Percentiles rank a stretch among this genome's conserved stretches.
Evolutionary conservation across 495 filamentous ascomycete genomes (phyloP).

Genomic region (Talaromyces nanjingensis): DNA sequence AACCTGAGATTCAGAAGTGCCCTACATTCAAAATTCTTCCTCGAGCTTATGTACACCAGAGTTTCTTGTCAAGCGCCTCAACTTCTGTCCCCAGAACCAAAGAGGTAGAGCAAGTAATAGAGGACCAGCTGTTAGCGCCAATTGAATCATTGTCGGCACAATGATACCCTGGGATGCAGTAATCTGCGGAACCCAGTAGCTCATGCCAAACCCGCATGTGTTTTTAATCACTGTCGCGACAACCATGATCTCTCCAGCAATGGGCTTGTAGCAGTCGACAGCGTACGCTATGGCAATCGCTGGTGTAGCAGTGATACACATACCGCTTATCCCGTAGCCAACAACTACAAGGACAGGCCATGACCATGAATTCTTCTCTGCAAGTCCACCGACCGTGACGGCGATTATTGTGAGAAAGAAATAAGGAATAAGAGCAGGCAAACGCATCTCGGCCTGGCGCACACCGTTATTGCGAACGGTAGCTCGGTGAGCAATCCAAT

Average conservation of each 20-base stretch:
- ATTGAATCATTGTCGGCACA: slow-evolving; percentile 18
- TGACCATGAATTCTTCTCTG: slow-evolving; percentile 40
- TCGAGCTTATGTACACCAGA: neutral
- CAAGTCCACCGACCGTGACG: slow-evolving; percentile 49
- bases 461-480: slow-evolving; percentile 48
- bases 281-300: slow-evolving; percentile 43
- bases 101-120: slow-evolving; percentile 16
- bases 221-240: slow-evolving; percentile 49
- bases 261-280: slow-evolving; percentile 51
- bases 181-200: slow-evolving; percentile 25
- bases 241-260: slow-evolving; percentile 48
- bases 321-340: slow-evolving; percentile 41
- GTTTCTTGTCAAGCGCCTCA: slow-evolving; percentile 13
- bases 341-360: slow-evolving; percentile 47
- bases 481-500: slow-evolving; percentile 43
- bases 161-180: slow-evolving; percentile 11
- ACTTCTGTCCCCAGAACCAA: slow-evolving; percentile 18
- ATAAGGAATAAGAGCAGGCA: slow-evolving; percentile 51
- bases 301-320: slow-evolving; percentile 42
- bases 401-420: slow-evolving; percentile 47
- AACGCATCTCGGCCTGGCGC: slow-evolving; percentile 60
- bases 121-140: slow-evolving; percentile 17
- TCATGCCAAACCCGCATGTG: slow-evolving; percentile 39
- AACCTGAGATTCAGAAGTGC: too few species aligned
- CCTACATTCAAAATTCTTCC: too few species aligned